A percentile compares a stretch with the other conserved stretches of the same genome.
These are phyloP conservation scores for Dorcoceras hygrometricum DNA, from an alignment of 257 asterid genomes.

Conservation along the genomic window DNA sequence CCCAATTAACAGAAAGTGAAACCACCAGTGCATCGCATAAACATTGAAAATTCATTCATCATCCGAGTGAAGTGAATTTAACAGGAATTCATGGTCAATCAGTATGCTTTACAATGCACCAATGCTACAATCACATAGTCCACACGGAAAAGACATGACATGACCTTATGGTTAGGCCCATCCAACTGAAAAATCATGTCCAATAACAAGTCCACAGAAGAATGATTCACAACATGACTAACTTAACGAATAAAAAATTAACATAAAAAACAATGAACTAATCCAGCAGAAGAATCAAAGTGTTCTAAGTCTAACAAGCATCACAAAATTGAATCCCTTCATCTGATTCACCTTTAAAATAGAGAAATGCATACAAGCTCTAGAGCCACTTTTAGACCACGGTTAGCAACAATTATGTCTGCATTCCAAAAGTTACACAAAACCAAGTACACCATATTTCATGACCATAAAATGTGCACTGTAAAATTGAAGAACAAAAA, in stretches of 20 bases:
- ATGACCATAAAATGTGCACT: neutral
- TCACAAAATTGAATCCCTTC: slow-evolving; percentile 2
- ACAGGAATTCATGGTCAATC: neutral
- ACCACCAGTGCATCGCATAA: neutral
- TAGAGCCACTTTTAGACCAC: slow-evolving; percentile 7
- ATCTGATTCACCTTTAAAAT: slow-evolving; percentile 14
- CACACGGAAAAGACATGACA: neutral
- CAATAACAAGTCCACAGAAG: slow-evolving; percentile 9
- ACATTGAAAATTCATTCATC: slow-evolving; percentile 27
- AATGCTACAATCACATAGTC: slow-evolving; percentile 1
- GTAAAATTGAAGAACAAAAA: slow-evolving; percentile 8
- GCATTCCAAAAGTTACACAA: slow-evolving; percentile 4
- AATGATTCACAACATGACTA: slow-evolving; percentile 2
- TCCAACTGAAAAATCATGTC: slow-evolving; percentile 9
- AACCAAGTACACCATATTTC: slow-evolving; percentile 5
- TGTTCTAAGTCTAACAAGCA: neutral
- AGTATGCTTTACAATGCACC: neutral
- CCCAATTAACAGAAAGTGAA: slow-evolving; percentile 11
- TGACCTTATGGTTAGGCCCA: neutral
- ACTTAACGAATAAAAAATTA: neutral
- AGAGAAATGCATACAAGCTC: neutral
- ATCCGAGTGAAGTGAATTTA: slow-evolving; percentile 7
- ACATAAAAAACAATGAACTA: neutral
- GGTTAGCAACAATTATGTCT: slow-evolving; percentile 1
- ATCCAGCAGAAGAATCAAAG: too few species aligned